A percentile compares a stretch with the other conserved stretches of the same genome.
phyloP scores from a whole-genome alignment of 2,329 filamentous ascomycete species.

The Fusarium sororula region DNA sequence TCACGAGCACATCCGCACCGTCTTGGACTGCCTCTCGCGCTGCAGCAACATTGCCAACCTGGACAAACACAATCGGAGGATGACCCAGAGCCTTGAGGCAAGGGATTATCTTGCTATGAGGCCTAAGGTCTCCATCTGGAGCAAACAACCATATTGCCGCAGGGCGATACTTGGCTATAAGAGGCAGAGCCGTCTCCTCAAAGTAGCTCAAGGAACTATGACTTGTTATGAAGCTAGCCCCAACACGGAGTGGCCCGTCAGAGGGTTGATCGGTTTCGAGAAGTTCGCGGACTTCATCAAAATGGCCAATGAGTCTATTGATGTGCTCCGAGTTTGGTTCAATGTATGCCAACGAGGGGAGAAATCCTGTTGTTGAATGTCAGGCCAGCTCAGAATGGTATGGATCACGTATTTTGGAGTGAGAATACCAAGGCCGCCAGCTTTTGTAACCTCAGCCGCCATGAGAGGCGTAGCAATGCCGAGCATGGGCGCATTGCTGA shows the following conservation, averaged over 20 bases:
- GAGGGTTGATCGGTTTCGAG: conserved; percentile 38
- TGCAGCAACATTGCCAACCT: conserved; percentile 67
- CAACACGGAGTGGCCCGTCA: conserved; percentile 64
- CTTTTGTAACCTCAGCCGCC: conserved; percentile 50
- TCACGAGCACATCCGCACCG: conserved; percentile 66
- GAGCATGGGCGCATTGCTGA: conserved; percentile 52
- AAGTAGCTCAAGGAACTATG: conserved; percentile 53
- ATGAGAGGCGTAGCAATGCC: conserved; percentile 46
- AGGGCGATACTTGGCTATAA: conserved; percentile 63
- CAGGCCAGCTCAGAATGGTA: background rate
- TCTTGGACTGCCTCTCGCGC: conserved; percentile 59
- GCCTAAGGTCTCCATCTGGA: conserved; percentile 55
- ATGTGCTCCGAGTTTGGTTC: conserved; percentile 44
- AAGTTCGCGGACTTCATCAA: conserved; percentile 43
- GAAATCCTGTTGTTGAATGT: conserved; percentile 44
- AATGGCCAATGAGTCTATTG: conserved; percentile 45
- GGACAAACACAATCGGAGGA: conserved; percentile 64
- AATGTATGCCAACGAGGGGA: conserved; percentile 46
- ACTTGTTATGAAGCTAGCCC: conserved; percentile 66
- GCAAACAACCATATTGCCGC: conserved; percentile 75
- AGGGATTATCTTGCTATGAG: conserved; percentile 49
- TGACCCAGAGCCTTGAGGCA: conserved; percentile 44
- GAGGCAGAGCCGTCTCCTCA: conserved; percentile 54
- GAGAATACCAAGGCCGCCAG: conserved; percentile 49
- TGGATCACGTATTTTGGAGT: background rate